Evolutionary conservation across 306 rosid species (phyloP).

Genomic region (Abrus pulchellus): DNA sequence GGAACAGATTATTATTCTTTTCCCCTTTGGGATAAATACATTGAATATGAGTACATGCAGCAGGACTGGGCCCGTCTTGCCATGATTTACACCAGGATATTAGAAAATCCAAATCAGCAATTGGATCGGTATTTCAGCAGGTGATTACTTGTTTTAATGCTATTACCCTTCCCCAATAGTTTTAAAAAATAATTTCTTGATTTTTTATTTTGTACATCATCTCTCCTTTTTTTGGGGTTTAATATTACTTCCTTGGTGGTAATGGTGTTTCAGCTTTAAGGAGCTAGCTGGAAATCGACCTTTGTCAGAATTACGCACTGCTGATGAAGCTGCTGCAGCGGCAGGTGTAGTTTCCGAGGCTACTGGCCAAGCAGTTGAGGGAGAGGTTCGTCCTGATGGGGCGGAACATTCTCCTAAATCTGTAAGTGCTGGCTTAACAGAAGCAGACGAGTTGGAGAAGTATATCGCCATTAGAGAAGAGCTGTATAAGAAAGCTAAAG

Average conservation of each 20-base stretch:
- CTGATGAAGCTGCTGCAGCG: conserved; percentile 77
- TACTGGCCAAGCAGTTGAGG: conserved; percentile 63
- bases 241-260: conserved; percentile 42
- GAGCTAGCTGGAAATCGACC: conserved; percentile 91
- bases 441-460: conserved; percentile 99
- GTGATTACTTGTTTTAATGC: conserved; percentile 52
- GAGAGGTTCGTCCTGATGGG: conserved; percentile 71
- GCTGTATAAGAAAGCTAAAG: conserved; percentile 96
- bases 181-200: not conserved
- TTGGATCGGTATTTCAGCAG: conserved; percentile 94
- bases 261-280: conserved; percentile 77
- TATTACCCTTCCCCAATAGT: not conserved
- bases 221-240: not conserved
- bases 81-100: conserved; percentile 83
- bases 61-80: conserved; percentile 97
- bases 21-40: conserved; percentile 97
- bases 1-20: conserved; percentile 97
- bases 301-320: conserved; percentile 75
- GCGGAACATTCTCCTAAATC: conserved; percentile 72
- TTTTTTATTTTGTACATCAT: conserved; percentile 15
- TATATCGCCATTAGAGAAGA: conserved; percentile 96
- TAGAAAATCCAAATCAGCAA: conserved; percentile 96
- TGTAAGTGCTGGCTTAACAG: conserved; percentile 89
- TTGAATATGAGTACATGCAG: conserved; percentile 96
- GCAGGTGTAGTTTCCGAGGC: conserved; percentile 62